These are phyloP conservation scores for Effrenium voratum DNA, from an alignment of 73 alveolate species.

Conservation along the genomic window DNA sequence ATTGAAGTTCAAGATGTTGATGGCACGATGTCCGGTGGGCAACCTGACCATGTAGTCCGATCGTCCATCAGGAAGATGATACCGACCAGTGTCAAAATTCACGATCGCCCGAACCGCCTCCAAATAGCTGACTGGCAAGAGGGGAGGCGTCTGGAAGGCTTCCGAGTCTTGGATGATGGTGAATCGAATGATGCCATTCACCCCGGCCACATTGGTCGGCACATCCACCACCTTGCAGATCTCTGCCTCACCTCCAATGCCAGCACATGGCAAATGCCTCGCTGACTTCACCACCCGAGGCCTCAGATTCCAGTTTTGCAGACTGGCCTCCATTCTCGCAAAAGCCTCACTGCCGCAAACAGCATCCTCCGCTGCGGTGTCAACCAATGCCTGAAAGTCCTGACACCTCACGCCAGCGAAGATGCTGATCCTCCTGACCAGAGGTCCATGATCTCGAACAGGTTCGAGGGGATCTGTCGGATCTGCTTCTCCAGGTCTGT, in stretches of 20 bases:
- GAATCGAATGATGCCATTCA: background rate
- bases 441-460: too few relatives aligned
- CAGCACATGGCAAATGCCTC: background rate
- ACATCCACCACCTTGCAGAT: background rate
- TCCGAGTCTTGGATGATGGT: background rate
- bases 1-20: background rate
- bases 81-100: background rate
- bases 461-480: too few relatives aligned
- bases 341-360: too few relatives aligned
- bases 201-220: background rate
- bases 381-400: background rate
- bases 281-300: background rate
- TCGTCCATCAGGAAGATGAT: background rate
- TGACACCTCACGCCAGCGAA: background rate
- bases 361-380: background rate
- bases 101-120: background rate
- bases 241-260: background rate
- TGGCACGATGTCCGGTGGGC: background rate
- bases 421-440: too few relatives aligned
- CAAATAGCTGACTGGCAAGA: background rate
- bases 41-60: background rate
- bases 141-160: background rate
- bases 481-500: too few relatives aligned
- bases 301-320: background rate
- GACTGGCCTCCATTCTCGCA: too few relatives aligned